phyloP scores from a whole-genome alignment of 2,329 filamentous ascomycete genomes.

The Fusarium chlamydosporum region DNA sequence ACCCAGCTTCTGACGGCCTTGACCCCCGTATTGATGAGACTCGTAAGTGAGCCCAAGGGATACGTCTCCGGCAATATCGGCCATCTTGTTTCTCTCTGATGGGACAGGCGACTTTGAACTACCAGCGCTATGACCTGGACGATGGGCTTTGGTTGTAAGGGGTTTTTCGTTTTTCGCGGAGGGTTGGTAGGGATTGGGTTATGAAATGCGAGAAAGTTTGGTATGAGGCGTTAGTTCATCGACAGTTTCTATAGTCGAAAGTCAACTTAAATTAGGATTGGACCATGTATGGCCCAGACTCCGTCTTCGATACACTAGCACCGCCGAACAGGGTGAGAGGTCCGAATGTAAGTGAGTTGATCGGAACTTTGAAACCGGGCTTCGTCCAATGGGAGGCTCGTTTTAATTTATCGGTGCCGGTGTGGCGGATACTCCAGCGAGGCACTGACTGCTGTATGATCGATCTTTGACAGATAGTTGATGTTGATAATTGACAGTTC shows the following conservation, averaged over 20 bases:
- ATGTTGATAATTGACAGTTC: constrained; percentile 13
- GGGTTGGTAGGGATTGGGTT: constrained; percentile 18
- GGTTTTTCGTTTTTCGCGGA: constrained; percentile 5
- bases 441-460: constrained; percentile 6
- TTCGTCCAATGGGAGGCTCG: constrained; percentile 39
- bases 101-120: constrained; percentile 11
- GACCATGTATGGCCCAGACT: constrained; percentile 20
- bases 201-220: constrained; percentile 22
- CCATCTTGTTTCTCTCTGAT: constrained; percentile 38
- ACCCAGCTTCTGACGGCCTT: constrained; percentile 62
- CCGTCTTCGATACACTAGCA: neutral
- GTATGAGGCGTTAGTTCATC: constrained; percentile 23
- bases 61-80: constrained; percentile 36
- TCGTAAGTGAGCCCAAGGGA: constrained; percentile 51
- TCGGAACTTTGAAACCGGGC: constrained; percentile 16
- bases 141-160: constrained; percentile 14
- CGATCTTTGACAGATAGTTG: neutral
- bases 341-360: neutral
- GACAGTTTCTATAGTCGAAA: constrained; percentile 10
- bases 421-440: neutral
- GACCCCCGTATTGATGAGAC: constrained; percentile 57
- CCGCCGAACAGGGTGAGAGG: constrained; percentile 16
- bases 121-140: constrained; percentile 28
- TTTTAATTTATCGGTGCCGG: constrained; percentile 28
- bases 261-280: constrained; percentile 12